Conservation (phyloP, 83 land plant genomes). For the Isoetes engelmannii region DNA sequence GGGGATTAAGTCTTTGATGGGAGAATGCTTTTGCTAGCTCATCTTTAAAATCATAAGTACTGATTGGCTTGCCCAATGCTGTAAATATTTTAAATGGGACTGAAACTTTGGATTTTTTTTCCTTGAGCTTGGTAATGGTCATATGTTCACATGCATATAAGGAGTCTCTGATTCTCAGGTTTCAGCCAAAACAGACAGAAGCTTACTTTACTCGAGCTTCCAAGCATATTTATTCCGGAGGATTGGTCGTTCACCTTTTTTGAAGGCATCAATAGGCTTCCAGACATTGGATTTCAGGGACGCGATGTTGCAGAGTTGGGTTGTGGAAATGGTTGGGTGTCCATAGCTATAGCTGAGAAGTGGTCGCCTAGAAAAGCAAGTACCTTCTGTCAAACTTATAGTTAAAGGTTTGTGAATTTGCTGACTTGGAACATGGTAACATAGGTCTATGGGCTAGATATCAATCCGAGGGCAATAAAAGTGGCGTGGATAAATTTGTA, state of each 20-base stretch:
- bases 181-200: constrained; percentile 61
- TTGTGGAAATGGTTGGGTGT: constrained; percentile 98
- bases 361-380: constrained; percentile 79
- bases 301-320: constrained; percentile 85
- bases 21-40: background rate
- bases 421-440: background rate
- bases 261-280: constrained; percentile 89
- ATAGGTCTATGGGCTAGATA: constrained; percentile 93
- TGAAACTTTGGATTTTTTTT: background rate
- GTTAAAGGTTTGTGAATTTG: constrained; percentile 6
- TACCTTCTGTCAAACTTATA: background rate
- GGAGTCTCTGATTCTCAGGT: constrained; percentile 33
- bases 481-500: constrained; percentile 91
- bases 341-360: constrained; percentile 94
- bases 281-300: constrained; percentile 79
- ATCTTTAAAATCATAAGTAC: background rate
- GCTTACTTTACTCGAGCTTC: constrained; percentile 80
- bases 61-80: background rate
- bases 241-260: constrained; percentile 98
- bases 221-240: constrained; percentile 94
- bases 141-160: background rate
- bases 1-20: background rate
- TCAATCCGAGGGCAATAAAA: constrained; percentile 97
- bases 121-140: background rate
- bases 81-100: background rate